These are phyloP conservation scores for Pseudopithomyces chartarum DNA, from an alignment of 2,329 filamentous ascomycete species.

Conservation along the genomic window DNA sequence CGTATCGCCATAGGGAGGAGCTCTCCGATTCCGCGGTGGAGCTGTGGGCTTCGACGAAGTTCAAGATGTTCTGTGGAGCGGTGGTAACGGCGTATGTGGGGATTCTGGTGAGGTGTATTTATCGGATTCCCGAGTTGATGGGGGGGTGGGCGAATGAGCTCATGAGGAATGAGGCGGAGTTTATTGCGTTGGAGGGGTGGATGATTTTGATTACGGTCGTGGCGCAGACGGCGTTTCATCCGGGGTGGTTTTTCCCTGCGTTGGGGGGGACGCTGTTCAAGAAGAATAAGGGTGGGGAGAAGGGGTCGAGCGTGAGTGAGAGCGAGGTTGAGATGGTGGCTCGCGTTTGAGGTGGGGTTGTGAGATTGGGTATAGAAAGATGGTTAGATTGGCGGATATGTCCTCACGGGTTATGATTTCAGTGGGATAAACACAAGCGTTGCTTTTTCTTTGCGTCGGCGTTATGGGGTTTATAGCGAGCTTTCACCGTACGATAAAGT, in stretches of 20 bases:
- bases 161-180: slow-evolving; percentile 53
- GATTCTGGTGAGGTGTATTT: slow-evolving; percentile 54
- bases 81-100: slow-evolving; percentile 46
- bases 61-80: slow-evolving; percentile 28
- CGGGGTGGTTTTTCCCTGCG: slow-evolving; percentile 37
- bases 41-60: slow-evolving; percentile 18
- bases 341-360: background rate
- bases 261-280: background rate
- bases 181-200: slow-evolving; percentile 56
- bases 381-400: background rate
- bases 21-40: slow-evolving; percentile 15
- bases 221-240: slow-evolving; percentile 53
- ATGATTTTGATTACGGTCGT: slow-evolving; percentile 55
- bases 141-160: slow-evolving; percentile 50
- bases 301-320: background rate
- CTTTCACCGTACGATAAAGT: too few species aligned
- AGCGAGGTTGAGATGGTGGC: slow-evolving; percentile 3
- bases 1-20: slow-evolving; percentile 20
- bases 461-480: background rate
- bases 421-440: background rate
- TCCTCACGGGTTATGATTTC: background rate
- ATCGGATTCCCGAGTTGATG: slow-evolving; percentile 53
- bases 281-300: background rate
- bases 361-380: background rate
- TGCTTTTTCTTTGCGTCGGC: background rate